Conservation (phyloP, 768 basidiomycete species). For the Pulveroboletus sp. region DNA sequence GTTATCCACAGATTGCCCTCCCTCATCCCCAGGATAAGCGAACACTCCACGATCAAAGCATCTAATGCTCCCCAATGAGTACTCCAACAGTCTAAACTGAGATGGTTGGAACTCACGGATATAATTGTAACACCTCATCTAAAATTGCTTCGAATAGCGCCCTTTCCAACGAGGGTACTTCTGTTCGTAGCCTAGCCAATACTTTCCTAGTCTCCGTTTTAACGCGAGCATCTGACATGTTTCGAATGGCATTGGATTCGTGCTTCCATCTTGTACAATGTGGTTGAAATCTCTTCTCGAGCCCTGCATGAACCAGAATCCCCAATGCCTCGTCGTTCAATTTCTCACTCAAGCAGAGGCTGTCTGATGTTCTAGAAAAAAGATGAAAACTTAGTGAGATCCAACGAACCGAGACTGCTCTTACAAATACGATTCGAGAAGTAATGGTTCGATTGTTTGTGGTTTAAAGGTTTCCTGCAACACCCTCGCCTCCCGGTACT, state of each 20-base stretch:
- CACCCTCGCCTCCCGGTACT: constrained; percentile 16
- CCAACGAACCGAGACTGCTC: background rate
- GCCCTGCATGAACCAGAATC: constrained; percentile 28
- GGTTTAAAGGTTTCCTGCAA: background rate
- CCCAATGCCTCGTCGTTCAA: constrained; percentile 24
- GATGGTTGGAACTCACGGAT: constrained; percentile 17
- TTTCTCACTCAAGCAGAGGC: constrained; percentile 21
- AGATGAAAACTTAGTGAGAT: too few species aligned
- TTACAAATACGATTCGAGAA: constrained; percentile 22
- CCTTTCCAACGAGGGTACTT: constrained; percentile 7
- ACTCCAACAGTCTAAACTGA: background rate
- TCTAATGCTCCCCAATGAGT: constrained; percentile 1
- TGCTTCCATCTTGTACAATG: constrained; percentile 25
- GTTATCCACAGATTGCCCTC: background rate
- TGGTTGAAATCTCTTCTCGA: constrained; percentile 24
- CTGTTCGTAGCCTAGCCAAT: background rate
- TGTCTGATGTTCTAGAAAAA: constrained; percentile 18
- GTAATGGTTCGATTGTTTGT: background rate
- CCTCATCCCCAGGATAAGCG: background rate
- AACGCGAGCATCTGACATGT: background rate
- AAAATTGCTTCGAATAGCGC: constrained; percentile 26
- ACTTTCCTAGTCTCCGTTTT: background rate
- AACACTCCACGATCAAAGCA: constrained; percentile 17
- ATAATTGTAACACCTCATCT: constrained; percentile 17
- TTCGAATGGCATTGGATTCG: constrained; percentile 1